phyloP scores from a whole-genome alignment of 1,284 basidiomycete genomes.

The Trichosporon asahii region DNA sequence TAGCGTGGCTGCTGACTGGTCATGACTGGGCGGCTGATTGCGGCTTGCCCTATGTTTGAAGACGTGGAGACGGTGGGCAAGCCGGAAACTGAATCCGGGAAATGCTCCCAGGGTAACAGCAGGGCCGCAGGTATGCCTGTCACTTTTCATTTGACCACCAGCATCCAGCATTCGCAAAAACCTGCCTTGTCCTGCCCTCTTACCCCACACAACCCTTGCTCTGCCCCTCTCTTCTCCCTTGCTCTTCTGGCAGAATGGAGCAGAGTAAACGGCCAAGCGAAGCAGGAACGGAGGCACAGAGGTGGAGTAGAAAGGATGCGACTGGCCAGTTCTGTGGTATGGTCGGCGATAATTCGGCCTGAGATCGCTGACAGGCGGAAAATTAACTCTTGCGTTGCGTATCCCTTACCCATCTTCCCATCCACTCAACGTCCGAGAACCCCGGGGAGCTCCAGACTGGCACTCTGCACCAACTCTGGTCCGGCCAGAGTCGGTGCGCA shows the following conservation, averaged over 20 bases:
- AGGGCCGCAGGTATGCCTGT: no score
- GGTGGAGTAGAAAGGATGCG: neutral
- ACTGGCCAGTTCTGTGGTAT: no score
- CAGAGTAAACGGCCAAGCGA: neutral
- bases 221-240: neutral
- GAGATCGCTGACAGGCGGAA: neutral
- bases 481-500: neutral
- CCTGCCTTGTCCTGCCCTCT: no score
- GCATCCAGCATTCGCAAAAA: no score
- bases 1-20: neutral
- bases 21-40: neutral
- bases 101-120: neutral
- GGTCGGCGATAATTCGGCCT: constrained; percentile 8
- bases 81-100: neutral
- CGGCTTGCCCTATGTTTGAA: neutral
- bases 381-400: neutral
- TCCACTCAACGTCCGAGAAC: neutral
- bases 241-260: neutral
- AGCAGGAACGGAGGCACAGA: neutral
- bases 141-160: neutral
- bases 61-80: neutral
- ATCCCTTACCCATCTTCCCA: neutral
- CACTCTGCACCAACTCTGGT: no score
- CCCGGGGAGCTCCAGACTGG: neutral
- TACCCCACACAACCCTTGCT: no score